Evolutionary conservation across 495 filamentous ascomycete genomes (phyloP).

Genomic region (Penicillium arizonense): DNA sequence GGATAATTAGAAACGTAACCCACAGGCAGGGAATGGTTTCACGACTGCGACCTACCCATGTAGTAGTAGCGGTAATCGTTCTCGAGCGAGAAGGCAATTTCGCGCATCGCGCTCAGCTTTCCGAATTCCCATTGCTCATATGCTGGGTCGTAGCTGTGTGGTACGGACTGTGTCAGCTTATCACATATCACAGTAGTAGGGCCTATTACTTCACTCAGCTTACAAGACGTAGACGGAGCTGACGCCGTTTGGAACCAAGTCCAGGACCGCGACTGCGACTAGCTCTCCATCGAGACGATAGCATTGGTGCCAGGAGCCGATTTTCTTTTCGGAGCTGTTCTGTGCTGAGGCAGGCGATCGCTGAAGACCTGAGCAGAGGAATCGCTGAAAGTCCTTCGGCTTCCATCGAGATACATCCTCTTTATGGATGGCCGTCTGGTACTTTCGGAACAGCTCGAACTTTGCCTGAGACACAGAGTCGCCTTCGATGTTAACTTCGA

Average conservation of each 20-base stretch:
- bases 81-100: constrained; percentile 77
- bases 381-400: constrained; percentile 68
- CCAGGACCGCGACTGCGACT: constrained; percentile 84
- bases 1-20: not conserved
- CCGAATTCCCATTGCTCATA: constrained; percentile 79
- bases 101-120: constrained; percentile 82
- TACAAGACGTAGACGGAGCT: constrained; percentile 93
- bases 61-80: constrained; percentile 72
- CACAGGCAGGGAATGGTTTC: not conserved
- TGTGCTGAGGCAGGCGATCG: constrained; percentile 38
- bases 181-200: not conserved
- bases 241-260: constrained; percentile 81
- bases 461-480: constrained; percentile 86
- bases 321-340: constrained; percentile 52
- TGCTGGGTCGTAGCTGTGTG: constrained; percentile 68
- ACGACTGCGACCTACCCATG: constrained; percentile 57
- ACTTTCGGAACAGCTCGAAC: constrained; percentile 75
- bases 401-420: constrained; percentile 69
- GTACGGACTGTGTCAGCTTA: constrained; percentile 11
- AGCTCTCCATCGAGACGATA: constrained; percentile 88
- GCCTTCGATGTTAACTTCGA: constrained; percentile 76
- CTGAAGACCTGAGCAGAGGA: constrained; percentile 82
- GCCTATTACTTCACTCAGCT: constrained; percentile 10
- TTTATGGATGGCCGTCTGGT: constrained; percentile 77
- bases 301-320: constrained; percentile 94